phyloP scores from a whole-genome alignment of 176 grass and related monocot species.

The Thalia dealbata region DNA sequence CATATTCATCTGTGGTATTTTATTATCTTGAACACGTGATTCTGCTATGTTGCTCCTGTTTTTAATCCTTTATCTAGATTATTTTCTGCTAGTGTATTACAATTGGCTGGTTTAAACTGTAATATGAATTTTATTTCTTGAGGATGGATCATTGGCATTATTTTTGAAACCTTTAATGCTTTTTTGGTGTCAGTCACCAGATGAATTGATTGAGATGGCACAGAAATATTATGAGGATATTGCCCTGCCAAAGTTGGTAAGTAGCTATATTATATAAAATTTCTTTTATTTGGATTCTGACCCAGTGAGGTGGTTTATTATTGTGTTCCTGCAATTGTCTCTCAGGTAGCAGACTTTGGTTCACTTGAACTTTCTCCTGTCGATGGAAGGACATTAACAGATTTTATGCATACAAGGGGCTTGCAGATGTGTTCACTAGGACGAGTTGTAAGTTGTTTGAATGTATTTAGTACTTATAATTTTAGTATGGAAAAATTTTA shows the following conservation, averaged over 20 bases:
- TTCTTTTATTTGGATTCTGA: slow-evolving; percentile 9
- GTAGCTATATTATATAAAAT: slow-evolving; percentile 6
- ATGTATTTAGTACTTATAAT: neutral
- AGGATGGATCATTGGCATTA: slow-evolving; percentile 3
- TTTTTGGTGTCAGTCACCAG: slow-evolving; percentile 45
- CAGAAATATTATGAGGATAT: slow-evolving; percentile 88
- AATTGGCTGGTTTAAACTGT: neutral
- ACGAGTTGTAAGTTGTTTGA: slow-evolving; percentile 50
- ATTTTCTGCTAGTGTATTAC: neutral
- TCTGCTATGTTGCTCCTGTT: neutral
- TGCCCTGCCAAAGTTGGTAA: slow-evolving; percentile 91
- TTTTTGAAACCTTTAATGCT: slow-evolving; percentile 12
- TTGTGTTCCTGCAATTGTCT: slow-evolving; percentile 21
- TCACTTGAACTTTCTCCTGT: slow-evolving; percentile 99
- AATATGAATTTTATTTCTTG: neutral
- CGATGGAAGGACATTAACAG: slow-evolving; percentile 96
- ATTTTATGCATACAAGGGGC: slow-evolving; percentile 99
- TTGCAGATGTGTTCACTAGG: slow-evolving; percentile 91
- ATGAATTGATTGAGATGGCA: slow-evolving; percentile 93
- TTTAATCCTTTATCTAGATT: neutral
- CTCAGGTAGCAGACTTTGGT: slow-evolving; percentile 81
- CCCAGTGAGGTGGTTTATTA: slow-evolving; percentile 8
- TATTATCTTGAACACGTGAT: neutral
- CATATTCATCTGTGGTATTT: neutral
- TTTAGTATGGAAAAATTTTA: neutral